Conservation (phyloP, 495 filamentous ascomycete species). For the Trichoderma virens region DNA sequence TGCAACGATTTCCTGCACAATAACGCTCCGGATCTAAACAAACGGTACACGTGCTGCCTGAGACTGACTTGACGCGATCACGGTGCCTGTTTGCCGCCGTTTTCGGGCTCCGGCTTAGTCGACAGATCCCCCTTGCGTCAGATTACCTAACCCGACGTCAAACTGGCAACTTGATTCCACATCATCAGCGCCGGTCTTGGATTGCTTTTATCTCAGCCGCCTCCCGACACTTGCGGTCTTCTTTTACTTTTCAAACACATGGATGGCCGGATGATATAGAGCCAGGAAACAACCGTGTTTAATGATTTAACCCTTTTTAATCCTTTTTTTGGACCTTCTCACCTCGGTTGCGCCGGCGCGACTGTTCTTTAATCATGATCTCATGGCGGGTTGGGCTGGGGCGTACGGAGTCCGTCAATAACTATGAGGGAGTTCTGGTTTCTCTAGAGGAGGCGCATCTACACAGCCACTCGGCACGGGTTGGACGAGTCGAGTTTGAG, state of each 20-base stretch:
- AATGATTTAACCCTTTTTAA: not conserved
- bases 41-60: not conserved
- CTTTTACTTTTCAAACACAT: not conserved
- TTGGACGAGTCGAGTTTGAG: slow-evolving; percentile 27
- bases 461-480: slow-evolving; percentile 37
- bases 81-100: not conserved
- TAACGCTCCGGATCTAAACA: too few species aligned
- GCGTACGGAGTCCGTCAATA: slow-evolving; percentile 31
- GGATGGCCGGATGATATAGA: not conserved
- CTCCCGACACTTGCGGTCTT: not conserved
- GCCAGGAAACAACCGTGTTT: not conserved
- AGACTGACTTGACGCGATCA: not conserved
- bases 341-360: slow-evolving; percentile 4
- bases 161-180: not conserved
- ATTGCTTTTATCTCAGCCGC: not conserved
- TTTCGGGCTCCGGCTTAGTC: not conserved
- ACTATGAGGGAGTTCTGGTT: slow-evolving; percentile 38
- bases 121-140: not conserved
- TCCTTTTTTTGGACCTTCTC: not conserved
- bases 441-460: slow-evolving; percentile 40
- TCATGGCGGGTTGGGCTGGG: slow-evolving; percentile 1
- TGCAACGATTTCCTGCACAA: too few species aligned
- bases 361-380: not conserved
- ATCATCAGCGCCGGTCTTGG: not conserved
- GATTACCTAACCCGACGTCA: slow-evolving; percentile 3